Percentiles rank a stretch among this genome's conserved stretches.
phyloP scores from a whole-genome alignment of 441 rosid genomes.

The Euphorbia celastroides region DNA sequence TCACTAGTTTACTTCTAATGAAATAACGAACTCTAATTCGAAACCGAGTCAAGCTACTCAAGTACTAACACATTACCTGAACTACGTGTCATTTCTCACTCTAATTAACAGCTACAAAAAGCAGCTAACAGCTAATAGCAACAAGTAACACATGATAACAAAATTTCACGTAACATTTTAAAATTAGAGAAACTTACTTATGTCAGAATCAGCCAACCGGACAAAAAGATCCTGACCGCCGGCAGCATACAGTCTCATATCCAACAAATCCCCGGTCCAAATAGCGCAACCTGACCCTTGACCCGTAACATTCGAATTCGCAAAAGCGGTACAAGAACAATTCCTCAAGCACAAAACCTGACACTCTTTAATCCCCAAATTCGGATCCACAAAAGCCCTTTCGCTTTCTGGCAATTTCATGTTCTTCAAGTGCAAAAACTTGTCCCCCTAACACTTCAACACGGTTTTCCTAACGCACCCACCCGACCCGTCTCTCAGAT shows the following conservation, averaged over 20 bases:
- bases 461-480: slow-evolving; percentile 60
- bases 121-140: no score
- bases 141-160: no score
- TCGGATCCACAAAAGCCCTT: no score
- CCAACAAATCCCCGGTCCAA: slow-evolving; percentile 34
- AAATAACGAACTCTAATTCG: no score
- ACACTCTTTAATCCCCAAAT: slow-evolving; percentile 55
- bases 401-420: slow-evolving; percentile 80
- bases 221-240: slow-evolving; percentile 37
- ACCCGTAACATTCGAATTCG: no score
- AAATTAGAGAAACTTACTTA: slow-evolving; percentile 23
- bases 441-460: slow-evolving; percentile 40
- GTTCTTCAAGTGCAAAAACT: slow-evolving; percentile 43
- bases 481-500: slow-evolving; percentile 50
- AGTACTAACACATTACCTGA: no score
- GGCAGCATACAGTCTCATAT: slow-evolving; percentile 29
- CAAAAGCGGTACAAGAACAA: slow-evolving; percentile 71
- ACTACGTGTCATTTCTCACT: no score
- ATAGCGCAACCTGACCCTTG: slow-evolving; percentile 63
- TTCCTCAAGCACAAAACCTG: slow-evolving; percentile 37
- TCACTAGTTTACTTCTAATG: no score
- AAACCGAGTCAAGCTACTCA: no score
- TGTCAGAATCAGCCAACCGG: slow-evolving; percentile 39
- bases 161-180: background rate
- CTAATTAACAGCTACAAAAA: no score